Conservation (phyloP, 139 green algal genomes). For the Picochlorum sp. region DNA sequence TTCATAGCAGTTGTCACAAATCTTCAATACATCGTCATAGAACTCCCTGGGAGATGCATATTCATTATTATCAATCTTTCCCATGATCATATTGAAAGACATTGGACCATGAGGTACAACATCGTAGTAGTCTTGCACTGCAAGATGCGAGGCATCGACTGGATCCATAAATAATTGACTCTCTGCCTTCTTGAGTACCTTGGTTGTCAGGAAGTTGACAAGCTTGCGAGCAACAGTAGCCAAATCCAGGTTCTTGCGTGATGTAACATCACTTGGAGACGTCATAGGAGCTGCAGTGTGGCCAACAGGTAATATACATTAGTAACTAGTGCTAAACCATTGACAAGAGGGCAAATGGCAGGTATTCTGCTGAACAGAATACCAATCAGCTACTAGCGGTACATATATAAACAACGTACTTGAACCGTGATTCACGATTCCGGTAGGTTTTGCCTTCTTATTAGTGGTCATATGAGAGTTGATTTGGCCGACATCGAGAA, state of each 20-base stretch:
- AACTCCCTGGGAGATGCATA: conserved; percentile 15
- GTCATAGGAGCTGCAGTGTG: not conserved
- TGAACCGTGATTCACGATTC: not conserved
- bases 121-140: conserved; percentile 16
- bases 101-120: conserved; percentile 20
- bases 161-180: conserved; percentile 14
- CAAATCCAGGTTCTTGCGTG: conserved; percentile 7
- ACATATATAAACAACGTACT: not conserved
- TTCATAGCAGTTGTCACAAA: conserved; percentile 27
- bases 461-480: not conserved
- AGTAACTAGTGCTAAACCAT: not conserved
- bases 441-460: conserved; percentile 4
- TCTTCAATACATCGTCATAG: conserved; percentile 31
- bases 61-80: conserved; percentile 1
- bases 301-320: not conserved
- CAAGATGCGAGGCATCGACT: not conserved
- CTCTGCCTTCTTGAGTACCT: not conserved
- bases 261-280: conserved; percentile 7
- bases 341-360: not conserved
- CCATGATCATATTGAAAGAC: conserved; percentile 16
- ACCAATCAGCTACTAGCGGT: not conserved
- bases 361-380: not conserved
- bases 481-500: conserved; percentile 19
- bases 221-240: not conserved
- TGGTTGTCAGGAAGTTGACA: not conserved